Evolutionary conservation across 2,329 filamentous ascomycete species (phyloP).

Genomic region (Penicillium sp.): DNA sequence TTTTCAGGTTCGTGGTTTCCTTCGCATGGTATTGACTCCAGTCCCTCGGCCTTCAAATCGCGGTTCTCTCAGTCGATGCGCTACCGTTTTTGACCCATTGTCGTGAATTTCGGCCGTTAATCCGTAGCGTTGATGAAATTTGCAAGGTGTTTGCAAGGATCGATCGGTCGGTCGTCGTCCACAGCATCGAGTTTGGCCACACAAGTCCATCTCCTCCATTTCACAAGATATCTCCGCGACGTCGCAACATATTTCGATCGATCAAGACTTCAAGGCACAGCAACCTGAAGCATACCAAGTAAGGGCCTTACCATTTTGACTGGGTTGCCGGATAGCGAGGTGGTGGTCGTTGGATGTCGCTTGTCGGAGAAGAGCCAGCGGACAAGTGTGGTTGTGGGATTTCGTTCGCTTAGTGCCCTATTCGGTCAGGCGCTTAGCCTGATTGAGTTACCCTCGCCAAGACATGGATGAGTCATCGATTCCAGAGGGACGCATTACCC

Average conservation of each 20-base stretch:
- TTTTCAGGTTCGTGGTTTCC: not conserved
- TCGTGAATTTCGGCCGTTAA: not conserved
- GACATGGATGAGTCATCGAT: conserved; percentile 24
- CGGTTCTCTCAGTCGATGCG: not conserved
- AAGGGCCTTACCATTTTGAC: conserved; percentile 50
- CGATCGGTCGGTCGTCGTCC: conserved; percentile 10
- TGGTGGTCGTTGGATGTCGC: conserved; percentile 45
- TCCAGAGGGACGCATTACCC: conserved; percentile 2
- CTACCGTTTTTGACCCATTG: not conserved
- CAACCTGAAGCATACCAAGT: conserved; percentile 19
- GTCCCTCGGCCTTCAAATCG: not conserved
- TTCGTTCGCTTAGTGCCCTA: conserved; percentile 49
- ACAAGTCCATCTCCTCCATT: conserved; percentile 16
- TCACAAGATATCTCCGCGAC: conserved; percentile 17
- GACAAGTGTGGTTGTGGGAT: conserved; percentile 45
- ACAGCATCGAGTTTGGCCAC: conserved; percentile 22
- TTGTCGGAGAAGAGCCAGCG: conserved; percentile 41
- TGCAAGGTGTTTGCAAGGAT: conserved; percentile 2
- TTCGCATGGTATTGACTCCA: not conserved
- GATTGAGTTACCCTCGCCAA: conserved; percentile 25
- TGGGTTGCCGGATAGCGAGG: conserved; percentile 48
- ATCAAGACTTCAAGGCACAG: conserved; percentile 24
- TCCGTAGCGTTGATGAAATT: not conserved
- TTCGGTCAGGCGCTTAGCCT: conserved; percentile 33
- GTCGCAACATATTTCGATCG: conserved; percentile 23